Base-by-base conservation (phyloP, 2,329 filamentous ascomycete species). In the Fusarium sp. region DNA sequence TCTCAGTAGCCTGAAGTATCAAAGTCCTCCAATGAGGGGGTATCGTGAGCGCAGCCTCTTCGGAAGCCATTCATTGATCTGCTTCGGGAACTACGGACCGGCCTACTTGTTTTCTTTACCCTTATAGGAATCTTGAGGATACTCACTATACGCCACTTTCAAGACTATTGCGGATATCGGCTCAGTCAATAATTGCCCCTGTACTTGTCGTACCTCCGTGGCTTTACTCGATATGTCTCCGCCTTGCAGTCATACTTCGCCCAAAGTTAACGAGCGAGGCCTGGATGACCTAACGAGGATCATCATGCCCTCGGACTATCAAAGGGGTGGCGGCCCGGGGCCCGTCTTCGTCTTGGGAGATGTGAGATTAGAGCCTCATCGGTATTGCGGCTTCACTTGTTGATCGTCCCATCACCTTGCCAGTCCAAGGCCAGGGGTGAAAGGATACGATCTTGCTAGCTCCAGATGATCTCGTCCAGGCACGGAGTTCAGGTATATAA, bases 61-160 rank as follows among this genome's bases (percentile, higher is more conserved):
- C 62, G 57, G 67, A 70, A 47, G 47, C 40, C 54, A 60, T 32
- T 19, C 22, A 15, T 55, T 43, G 33, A 23, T 50, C 47, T 47
- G 41, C 45, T 56, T 56, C 58, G 64, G 67, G 55, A 64, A 70
- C 35, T 48, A 44, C 67, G 67, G 67, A 65, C 67, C 67, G 67
- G 39, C 20, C 45, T 51, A 35, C 39, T 65, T 11, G 39, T 43
- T 23, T 30, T 54, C 13, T 52, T 39, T 39, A 30, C 27, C 55
- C 30, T 33, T 44, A 39, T 46, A 52, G 50, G 44, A 48, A 56
- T 20, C 32, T 37, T 44, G 49, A 35, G 43, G 37, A 33, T 49
- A 47, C 54, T 45, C 54, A 23, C 58, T 33, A 23, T 37, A 53
- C 55, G 51, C 48, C 59, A 53, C 49, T 46, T 15, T 19, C 32